Conservation (phyloP, 2,329 filamentous ascomycete genomes). For the Colletotrichum abscissum region DNA sequence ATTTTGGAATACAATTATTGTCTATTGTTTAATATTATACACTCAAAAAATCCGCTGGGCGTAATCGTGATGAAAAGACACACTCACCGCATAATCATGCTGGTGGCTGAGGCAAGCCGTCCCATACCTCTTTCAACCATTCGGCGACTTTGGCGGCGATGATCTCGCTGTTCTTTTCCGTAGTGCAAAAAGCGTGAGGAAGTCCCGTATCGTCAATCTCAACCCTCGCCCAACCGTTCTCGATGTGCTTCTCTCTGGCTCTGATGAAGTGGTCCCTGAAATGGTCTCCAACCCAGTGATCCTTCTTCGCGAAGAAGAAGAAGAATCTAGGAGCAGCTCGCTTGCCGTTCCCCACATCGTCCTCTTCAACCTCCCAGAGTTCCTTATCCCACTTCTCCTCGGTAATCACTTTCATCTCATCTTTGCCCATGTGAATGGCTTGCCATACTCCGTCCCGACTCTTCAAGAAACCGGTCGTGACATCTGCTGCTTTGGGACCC, state of each 20-base stretch:
- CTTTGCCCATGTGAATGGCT: slow-evolving; percentile 67
- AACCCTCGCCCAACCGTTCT: slow-evolving; percentile 56
- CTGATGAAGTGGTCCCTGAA: slow-evolving; percentile 68
- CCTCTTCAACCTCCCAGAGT: slow-evolving; percentile 61
- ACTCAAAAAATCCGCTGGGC: neutral
- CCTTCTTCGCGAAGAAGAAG: slow-evolving; percentile 69
- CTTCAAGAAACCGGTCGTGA: slow-evolving; percentile 65
- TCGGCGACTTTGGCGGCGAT: slow-evolving; percentile 25
- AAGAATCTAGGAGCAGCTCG: slow-evolving; percentile 61
- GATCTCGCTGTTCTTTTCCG: slow-evolving; percentile 38
- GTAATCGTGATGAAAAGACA: neutral
- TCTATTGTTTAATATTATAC: slow-evolving; percentile 19
- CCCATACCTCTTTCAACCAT: slow-evolving; percentile 34
- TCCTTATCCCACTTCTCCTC: slow-evolving; percentile 70
- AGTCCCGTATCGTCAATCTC: slow-evolving; percentile 66
- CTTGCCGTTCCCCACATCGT: slow-evolving; percentile 21
- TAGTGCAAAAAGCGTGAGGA: slow-evolving; percentile 70
- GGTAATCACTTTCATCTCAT: slow-evolving; percentile 69
- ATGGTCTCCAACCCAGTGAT: slow-evolving; percentile 71
- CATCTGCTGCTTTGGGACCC: slow-evolving; percentile 57
- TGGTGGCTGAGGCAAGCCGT: neutral
- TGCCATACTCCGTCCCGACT: slow-evolving; percentile 70
- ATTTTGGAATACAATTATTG: slow-evolving; percentile 1
- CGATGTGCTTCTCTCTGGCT: slow-evolving; percentile 47
- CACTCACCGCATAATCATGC: neutral